phyloP scores from a whole-genome alignment of 1,284 basidiomycete genomes.

The Apiotrichum domesticum region DNA sequence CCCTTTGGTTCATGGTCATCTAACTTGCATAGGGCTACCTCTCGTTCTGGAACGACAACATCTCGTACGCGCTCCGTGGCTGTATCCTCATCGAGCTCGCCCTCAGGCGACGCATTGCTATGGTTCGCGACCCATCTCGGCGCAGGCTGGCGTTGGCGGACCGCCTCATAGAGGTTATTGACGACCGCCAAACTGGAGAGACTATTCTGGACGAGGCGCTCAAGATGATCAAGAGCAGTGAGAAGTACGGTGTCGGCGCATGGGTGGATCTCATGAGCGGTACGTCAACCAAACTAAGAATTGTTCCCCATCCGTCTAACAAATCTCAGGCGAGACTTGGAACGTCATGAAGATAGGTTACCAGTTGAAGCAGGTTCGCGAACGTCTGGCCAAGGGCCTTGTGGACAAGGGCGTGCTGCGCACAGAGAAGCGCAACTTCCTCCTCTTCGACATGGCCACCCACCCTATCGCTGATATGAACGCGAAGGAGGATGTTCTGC shows the following conservation, averaged over 20 bases:
- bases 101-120: conserved; percentile 77
- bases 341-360: conserved; percentile 98
- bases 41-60: conserved; percentile 98
- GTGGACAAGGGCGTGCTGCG: conserved; percentile 96
- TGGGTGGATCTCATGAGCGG: conserved; percentile 93
- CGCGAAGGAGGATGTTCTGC: conserved; percentile 76
- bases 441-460: conserved; percentile 97
- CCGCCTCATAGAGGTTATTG: conserved; percentile 80
- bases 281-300: conserved; percentile 46
- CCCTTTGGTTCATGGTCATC: too few species aligned
- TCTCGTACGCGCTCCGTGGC: conserved; percentile 88
- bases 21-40: conserved; percentile 64
- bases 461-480: conserved; percentile 88
- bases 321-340: conserved; percentile 80
- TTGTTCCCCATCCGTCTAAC: not conserved
- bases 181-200: conserved; percentile 85
- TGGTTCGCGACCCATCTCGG: conserved; percentile 75
- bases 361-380: conserved; percentile 93
- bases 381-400: conserved; percentile 91
- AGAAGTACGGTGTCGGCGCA: conserved; percentile 78
- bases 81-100: conserved; percentile 94
- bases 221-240: conserved; percentile 76
- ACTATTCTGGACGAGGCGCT: conserved; percentile 93
- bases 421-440: conserved; percentile 93
- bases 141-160: conserved; percentile 71